Evolutionary conservation across 345 rosid species (phyloP), one percentile per base, ranked within the genome.

Genomic region (Dipteronia sinensis): DNA sequence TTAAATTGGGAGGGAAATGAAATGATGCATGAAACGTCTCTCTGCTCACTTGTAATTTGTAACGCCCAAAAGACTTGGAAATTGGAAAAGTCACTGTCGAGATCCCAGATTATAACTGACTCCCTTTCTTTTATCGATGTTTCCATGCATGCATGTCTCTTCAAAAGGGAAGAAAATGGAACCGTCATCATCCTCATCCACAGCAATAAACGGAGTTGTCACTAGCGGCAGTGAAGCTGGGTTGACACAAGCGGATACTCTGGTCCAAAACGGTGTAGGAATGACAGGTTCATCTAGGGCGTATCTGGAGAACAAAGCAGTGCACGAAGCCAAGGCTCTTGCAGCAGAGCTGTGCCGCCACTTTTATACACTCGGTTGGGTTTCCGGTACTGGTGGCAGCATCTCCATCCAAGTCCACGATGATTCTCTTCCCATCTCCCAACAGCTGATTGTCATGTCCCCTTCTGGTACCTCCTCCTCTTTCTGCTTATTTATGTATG

Each of bases 391-490:
- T 2, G 88, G 89, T 31, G 86, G 89, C 19, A 87, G 89, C 75
- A 79, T 85, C 81, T 83, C 86, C 55, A 68, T 80, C 69, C 83
- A 83, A 78, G 81, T 79, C 73, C 79, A 83, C 44, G 88, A 83
- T 61, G 81, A 81, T 46, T 77, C 83, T 61, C 67, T 87, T 56
- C 85, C 86, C 20, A 82, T 61, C 61, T 47, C 71, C 12, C 49
- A 79, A 17, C 89, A 83, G 75, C 80, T 87, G 66, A 72, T 84
- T 51, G 76, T 87, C 79, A 85, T 87, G 86, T 87, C 89, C 40
- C 85, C 89, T 72, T 84, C 89, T 77, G 86, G 89, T 87, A 73
- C 17, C 34, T 16, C 17, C 51, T 17, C 10, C 10, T 29, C 29
- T 75, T 3, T 47, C 15, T n/a, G n/a, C n/a, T 2, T 51, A 6